Evolutionary conservation across 1,139 yeast genomes (phyloP).

Genomic region (Yamadazyma membranifaciens): DNA sequence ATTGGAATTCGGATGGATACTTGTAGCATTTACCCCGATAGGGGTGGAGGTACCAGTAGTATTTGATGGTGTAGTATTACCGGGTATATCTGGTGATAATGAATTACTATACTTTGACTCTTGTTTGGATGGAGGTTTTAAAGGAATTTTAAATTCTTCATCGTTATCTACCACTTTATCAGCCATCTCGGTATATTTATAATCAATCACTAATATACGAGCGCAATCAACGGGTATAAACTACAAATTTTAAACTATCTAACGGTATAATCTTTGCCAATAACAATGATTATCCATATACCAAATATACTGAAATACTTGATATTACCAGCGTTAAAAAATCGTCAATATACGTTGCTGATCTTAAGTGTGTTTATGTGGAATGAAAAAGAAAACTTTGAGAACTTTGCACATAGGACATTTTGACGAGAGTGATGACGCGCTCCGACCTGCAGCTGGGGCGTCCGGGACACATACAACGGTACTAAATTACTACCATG

Average conservation of each 20-base stretch:
- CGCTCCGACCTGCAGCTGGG: background rate
- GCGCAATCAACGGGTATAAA: background rate
- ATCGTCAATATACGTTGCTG: background rate
- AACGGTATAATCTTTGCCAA: no score
- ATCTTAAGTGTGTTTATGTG: background rate
- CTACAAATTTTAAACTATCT: no score
- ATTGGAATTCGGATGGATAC: background rate
- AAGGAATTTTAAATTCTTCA: conserved; percentile 2
- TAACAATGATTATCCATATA: no score
- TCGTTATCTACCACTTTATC: conserved; percentile 1
- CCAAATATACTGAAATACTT: no score
- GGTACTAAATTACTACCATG: no score
- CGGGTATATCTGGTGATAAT: no score
- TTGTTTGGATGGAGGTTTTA: background rate
- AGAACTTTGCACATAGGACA: background rate
- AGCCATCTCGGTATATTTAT: background rate
- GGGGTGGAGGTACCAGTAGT: no score
- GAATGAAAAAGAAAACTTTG: background rate
- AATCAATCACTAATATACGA: background rate
- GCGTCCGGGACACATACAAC: no score
- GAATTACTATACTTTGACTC: no score
- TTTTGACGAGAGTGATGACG: conserved; percentile 2
- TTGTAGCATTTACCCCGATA: no score
- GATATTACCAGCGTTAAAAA: no score
- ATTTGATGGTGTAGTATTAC: no score